Evolutionary conservation across 2,329 filamentous ascomycete genomes (phyloP).

Genomic region (Bipolaris zeicola): DNA sequence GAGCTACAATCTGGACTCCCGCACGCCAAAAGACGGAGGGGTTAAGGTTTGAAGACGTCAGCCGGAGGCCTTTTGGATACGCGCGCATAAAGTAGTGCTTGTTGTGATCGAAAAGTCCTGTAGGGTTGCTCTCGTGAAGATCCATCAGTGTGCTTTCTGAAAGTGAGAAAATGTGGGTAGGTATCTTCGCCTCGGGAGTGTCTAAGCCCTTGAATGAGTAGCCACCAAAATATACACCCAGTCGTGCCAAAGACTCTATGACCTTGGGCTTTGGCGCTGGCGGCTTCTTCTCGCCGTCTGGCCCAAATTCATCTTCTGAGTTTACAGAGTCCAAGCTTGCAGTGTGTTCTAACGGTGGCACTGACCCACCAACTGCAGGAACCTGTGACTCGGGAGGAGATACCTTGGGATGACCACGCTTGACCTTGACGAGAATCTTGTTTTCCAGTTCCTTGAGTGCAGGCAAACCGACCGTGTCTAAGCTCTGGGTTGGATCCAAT

Average conservation of each 20-base stretch:
- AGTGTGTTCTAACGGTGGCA: conserved; percentile 29
- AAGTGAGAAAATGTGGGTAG: conserved; percentile 68
- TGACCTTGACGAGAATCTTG: conserved; percentile 71
- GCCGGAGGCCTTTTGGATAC: conserved; percentile 81
- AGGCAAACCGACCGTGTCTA: conserved; percentile 68
- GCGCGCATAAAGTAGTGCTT: conserved; percentile 81
- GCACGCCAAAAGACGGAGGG: conserved; percentile 85
- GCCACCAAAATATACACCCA: conserved; percentile 86
- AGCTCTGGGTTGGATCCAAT: conserved; percentile 31
- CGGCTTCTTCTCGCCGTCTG: conserved; percentile 52
- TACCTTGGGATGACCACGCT: conserved; percentile 50
- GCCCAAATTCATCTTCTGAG: conserved; percentile 44
- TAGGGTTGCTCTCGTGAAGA: conserved; percentile 60
- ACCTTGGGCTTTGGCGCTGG: conserved; percentile 64
- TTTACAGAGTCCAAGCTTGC: conserved; percentile 28
- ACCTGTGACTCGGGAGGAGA: conserved; percentile 22
- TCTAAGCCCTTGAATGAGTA: conserved; percentile 78
- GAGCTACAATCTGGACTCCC: conserved; percentile 85
- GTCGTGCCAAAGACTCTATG: conserved; percentile 70
- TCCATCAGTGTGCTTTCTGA: conserved; percentile 71
- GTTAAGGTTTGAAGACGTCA: conserved; percentile 85
- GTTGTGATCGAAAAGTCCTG: conserved; percentile 79
- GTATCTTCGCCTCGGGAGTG: conserved; percentile 60
- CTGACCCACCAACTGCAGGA: conserved; percentile 31
- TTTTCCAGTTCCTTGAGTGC: conserved; percentile 67